Conservation (phyloP, 805 yeast genomes). For the Candida namnaoensis region DNA sequence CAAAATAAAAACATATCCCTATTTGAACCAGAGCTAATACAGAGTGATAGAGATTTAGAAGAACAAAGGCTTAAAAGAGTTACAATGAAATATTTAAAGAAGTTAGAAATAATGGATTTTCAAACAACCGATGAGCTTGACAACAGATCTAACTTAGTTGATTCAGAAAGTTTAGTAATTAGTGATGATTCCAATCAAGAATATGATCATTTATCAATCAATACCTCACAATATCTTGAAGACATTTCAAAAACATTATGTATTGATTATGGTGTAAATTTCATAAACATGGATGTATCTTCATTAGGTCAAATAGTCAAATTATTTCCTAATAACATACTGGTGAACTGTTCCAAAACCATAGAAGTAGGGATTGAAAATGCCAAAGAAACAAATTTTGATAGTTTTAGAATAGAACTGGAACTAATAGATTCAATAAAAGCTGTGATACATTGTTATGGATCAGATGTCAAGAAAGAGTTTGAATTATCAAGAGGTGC, state of each 20-base stretch:
- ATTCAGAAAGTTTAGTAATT: conserved; percentile 34
- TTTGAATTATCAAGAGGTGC: conserved; percentile 56
- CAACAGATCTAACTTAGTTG: no score
- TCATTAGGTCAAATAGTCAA: no score
- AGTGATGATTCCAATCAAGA: conserved; percentile 74
- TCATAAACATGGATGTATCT: no score
- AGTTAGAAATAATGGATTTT: conserved; percentile 28
- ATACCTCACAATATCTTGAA: no score
- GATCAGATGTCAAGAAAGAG: conserved; percentile 64
- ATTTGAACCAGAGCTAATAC: conserved; percentile 56
- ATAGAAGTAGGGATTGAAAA: no score
- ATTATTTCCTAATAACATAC: no score
- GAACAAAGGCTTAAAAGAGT: conserved; percentile 36
- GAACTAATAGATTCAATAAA: conserved; percentile 11
- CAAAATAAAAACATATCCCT: no score
- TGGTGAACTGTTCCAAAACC: no score
- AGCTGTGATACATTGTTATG: conserved; percentile 45
- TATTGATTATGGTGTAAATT: no score
- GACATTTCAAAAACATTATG: no score
- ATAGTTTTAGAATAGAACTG: conserved; percentile 34
- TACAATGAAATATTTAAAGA: conserved; percentile 34
- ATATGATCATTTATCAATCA: no score
- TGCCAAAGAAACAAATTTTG: no score
- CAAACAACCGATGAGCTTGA: conserved; percentile 41
- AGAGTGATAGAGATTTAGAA: conserved; percentile 22